phyloP scores from a whole-genome alignment of 805 yeast species.

The Monosporozyma aerobia region DNA sequence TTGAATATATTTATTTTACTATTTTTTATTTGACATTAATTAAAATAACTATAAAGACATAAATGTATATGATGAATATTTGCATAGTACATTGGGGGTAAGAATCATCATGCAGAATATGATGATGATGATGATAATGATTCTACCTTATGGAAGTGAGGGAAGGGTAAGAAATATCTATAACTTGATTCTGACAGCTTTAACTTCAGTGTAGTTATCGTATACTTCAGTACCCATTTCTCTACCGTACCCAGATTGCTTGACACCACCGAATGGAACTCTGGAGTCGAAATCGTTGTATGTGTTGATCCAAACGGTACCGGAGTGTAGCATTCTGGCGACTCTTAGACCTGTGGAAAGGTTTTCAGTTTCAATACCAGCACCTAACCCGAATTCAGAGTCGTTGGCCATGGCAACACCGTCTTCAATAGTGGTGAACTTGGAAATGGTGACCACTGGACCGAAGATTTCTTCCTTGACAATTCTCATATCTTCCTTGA shows the following conservation, averaged over 20 bases:
- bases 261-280: conserved; percentile 78
- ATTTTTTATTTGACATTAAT: neutral
- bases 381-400: conserved; percentile 70
- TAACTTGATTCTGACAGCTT: conserved; percentile 40
- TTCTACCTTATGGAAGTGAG: no score
- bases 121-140: neutral
- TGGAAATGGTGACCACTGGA: conserved; percentile 64
- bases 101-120: neutral
- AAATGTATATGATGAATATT: neutral
- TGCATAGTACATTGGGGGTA: neutral
- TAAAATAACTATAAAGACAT: neutral
- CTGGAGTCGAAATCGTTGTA: conserved; percentile 67
- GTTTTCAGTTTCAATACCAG: conserved; percentile 65
- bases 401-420: conserved; percentile 58
- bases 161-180: neutral
- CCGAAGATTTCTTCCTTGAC: conserved; percentile 73
- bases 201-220: conserved; percentile 65
- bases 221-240: conserved; percentile 78
- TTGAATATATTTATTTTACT: neutral
- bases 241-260: conserved; percentile 76
- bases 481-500: conserved; percentile 50
- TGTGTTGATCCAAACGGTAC: conserved; percentile 75
- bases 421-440: conserved; percentile 60
- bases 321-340: conserved; percentile 57
- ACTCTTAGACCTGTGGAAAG: conserved; percentile 54